Percentiles rank a stretch among this genome's conserved stretches.
Conservation (phyloP, 441 rosid species). For the Gossypium gossypioides region DNA sequence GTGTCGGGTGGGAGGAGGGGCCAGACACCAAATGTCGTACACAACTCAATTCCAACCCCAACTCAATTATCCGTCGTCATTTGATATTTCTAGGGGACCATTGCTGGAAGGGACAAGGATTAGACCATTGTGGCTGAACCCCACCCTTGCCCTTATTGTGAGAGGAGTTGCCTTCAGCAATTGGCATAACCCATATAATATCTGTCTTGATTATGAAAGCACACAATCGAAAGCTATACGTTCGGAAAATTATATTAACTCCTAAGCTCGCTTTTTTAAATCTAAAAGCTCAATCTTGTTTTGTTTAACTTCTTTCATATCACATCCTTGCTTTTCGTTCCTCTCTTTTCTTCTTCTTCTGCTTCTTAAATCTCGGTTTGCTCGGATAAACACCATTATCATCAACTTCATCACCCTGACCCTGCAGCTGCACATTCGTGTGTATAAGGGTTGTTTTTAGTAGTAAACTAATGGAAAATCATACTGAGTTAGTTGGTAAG, state of each 20-base stretch:
- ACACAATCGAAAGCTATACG: neutral
- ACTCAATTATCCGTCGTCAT: neutral
- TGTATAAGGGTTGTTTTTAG: neutral
- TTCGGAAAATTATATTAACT: neutral
- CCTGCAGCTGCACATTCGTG: neutral
- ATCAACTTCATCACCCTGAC: neutral
- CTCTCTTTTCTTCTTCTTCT: no score
- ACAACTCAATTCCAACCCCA: neutral
- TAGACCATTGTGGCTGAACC: neutral
- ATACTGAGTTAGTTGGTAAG: neutral
- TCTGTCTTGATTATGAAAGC: slow-evolving; percentile 9
- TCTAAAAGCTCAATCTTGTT: slow-evolving; percentile 7
- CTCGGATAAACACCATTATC: neutral
- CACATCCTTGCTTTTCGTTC: neutral
- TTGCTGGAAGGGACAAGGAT: neutral
- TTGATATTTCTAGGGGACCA: slow-evolving; percentile 5
- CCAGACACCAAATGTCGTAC: neutral
- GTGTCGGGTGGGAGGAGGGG: neutral
- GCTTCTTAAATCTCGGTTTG: neutral
- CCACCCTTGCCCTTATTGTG: neutral
- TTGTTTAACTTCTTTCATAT: slow-evolving; percentile 1
- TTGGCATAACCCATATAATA: slow-evolving; percentile 4
- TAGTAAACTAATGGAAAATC: neutral
- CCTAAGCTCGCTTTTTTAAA: neutral
- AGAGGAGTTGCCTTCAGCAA: neutral